These are phyloP conservation scores for Saccharata proteae DNA, from an alignment of 2,329 filamentous ascomycete genomes.

Conservation along the genomic window DNA sequence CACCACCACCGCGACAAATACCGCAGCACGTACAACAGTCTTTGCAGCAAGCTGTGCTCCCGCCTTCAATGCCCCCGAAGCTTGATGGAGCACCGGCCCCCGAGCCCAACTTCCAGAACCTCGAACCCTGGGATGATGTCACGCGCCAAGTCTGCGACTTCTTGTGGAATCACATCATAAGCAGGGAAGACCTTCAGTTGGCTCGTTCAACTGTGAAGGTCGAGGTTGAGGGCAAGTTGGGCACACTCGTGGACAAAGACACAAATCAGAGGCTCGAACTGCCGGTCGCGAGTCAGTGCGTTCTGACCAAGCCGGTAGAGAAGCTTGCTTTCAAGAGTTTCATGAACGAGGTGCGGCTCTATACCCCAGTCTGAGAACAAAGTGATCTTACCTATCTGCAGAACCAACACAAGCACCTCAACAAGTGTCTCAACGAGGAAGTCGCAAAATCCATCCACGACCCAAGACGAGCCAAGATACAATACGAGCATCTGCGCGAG, in stretches of 20 bases:
- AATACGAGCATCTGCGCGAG: conserved; percentile 74
- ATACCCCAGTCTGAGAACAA: background rate
- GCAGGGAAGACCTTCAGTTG: conserved; percentile 44
- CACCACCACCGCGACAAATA: conserved; percentile 3
- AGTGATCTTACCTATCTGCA: conserved; percentile 25
- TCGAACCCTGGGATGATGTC: conserved; percentile 61
- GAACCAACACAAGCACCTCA: conserved; percentile 71
- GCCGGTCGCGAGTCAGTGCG: conserved; percentile 56
- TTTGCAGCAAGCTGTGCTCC: conserved; percentile 6
- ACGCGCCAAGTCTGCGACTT: conserved; percentile 72
- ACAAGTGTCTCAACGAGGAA: conserved; percentile 67
- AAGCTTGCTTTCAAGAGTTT: conserved; percentile 64
- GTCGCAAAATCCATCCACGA: conserved; percentile 43
- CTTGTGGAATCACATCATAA: conserved; percentile 59
- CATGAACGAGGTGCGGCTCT: conserved; percentile 44
- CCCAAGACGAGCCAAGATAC: conserved; percentile 47
- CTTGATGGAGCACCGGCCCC: conserved; percentile 1
- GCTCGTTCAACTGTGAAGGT: conserved; percentile 48
- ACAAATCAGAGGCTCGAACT: conserved; percentile 57
- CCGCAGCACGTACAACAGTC: conserved; percentile 12
- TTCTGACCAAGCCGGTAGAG: conserved; percentile 26
- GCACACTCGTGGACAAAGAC: conserved; percentile 63
- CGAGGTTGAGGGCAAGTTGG: conserved; percentile 91
- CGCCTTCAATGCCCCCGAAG: conserved; percentile 9
- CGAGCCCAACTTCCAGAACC: conserved; percentile 53